Evolutionary conservation across 306 rosid genomes (phyloP).

Genomic region (Trifolium dubium): DNA sequence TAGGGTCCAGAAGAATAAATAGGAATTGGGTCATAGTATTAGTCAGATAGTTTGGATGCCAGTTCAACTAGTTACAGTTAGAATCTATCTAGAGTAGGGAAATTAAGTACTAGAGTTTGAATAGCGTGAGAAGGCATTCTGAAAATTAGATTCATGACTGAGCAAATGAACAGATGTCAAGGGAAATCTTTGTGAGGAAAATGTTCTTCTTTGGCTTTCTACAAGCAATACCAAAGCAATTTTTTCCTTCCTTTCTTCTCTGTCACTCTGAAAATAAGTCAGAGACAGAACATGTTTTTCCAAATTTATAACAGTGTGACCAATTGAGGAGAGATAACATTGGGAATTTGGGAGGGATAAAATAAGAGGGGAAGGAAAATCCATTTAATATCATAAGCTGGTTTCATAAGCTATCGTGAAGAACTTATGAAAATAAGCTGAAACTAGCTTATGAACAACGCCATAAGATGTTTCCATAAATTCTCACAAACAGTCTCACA

Average conservation of each 20-base stretch:
- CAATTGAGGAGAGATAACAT: not conserved
- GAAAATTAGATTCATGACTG: not conserved
- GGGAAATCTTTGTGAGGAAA: not conserved
- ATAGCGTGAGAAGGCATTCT: not conserved
- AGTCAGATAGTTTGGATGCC: constrained; percentile 18
- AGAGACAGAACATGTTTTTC: not conserved
- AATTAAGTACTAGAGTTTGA: not conserved
- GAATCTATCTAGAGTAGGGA: not conserved
- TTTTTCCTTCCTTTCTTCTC: not conserved
- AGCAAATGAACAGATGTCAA: constrained; percentile 3
- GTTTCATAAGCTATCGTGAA: too few relatives aligned
- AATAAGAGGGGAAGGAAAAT: not conserved
- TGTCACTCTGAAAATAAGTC: not conserved
- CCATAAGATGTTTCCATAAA: too few relatives aligned
- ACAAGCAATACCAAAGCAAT: not conserved
- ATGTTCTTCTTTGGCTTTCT: not conserved
- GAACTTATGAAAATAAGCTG: too few relatives aligned
- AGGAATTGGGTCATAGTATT: not conserved
- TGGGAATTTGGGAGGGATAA: constrained; percentile 1
- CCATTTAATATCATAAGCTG: not conserved
- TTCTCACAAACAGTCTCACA: too few relatives aligned
- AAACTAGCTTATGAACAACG: too few relatives aligned
- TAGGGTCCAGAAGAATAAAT: constrained; percentile 15
- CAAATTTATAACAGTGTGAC: not conserved
- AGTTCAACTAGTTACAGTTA: constrained; percentile 6